Evolutionary conservation across 2,329 filamentous ascomycete genomes (phyloP).

Genomic region (Chalaropsis ovoidea): DNA sequence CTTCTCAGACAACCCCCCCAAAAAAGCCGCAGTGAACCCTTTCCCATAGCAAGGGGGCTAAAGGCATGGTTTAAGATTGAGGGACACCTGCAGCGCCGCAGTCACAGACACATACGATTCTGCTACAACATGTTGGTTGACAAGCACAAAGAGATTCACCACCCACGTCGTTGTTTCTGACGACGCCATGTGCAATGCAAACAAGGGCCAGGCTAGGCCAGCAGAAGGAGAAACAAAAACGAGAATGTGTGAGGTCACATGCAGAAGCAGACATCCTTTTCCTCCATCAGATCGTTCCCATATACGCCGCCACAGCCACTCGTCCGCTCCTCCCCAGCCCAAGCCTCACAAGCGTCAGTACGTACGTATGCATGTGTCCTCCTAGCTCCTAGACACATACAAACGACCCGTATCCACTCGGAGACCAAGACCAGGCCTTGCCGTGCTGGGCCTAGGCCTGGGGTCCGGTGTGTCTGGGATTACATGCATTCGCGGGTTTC

Average conservation of each 20-base stretch:
- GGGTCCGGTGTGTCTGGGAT: neutral
- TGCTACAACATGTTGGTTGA: neutral
- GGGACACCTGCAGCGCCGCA: neutral
- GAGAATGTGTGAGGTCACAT: neutral
- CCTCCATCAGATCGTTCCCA: neutral
- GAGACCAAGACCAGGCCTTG: neutral
- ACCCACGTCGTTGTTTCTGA: neutral
- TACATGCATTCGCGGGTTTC: conserved; percentile 9
- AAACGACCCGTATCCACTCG: neutral
- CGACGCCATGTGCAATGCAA: neutral
- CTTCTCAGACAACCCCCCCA: neutral
- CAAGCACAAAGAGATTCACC: neutral
- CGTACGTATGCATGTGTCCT: neutral
- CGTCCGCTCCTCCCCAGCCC: neutral
- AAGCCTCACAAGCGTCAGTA: neutral
- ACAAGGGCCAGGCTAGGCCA: neutral
- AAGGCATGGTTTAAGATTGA: conserved; percentile 1
- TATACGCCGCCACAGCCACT: neutral
- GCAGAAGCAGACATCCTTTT: neutral
- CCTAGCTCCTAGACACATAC: neutral
- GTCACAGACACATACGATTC: conserved; percentile 5
- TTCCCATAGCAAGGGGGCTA: neutral
- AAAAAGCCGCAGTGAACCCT: neutral
- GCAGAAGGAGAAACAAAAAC: neutral
- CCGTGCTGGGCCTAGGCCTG: neutral